phyloP scores from a whole-genome alignment of 108 stramenopile genomes.

The Cyclotella kingstonii region DNA sequence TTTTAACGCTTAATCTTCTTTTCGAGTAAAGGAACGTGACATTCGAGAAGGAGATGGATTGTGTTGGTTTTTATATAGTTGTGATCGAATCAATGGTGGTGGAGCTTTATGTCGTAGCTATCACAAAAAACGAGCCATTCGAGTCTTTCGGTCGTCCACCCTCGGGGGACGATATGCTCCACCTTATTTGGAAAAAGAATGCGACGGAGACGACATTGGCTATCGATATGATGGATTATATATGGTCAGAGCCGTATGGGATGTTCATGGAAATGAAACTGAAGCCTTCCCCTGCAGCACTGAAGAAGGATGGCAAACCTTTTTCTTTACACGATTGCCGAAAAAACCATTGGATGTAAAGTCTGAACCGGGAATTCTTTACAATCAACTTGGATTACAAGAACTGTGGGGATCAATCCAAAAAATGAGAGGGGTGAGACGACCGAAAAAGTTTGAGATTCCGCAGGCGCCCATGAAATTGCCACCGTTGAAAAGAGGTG shows the following conservation, averaged over 20 bases:
- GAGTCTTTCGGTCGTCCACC: constrained; percentile 47
- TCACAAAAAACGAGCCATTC: constrained; percentile 42
- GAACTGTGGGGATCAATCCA: constrained; percentile 48
- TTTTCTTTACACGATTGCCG: constrained; percentile 37
- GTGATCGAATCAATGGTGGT: constrained; percentile 45
- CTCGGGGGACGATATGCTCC: constrained; percentile 39
- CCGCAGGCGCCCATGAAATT: constrained; percentile 40
- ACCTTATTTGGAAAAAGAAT: constrained; percentile 35
- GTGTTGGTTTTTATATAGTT: constrained; percentile 39
- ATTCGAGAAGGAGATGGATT: constrained; percentile 48
- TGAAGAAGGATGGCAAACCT: constrained; percentile 45
- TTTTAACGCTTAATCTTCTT: neutral
- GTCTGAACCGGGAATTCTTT: constrained; percentile 36
- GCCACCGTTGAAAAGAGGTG: constrained; percentile 24
- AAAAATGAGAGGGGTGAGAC: constrained; percentile 40
- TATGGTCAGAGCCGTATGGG: constrained; percentile 48
- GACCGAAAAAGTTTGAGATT: constrained; percentile 46
- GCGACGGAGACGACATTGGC: constrained; percentile 42
- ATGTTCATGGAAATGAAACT: constrained; percentile 46
- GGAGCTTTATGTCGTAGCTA: constrained; percentile 43
- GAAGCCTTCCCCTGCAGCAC: constrained; percentile 29
- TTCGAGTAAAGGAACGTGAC: constrained; percentile 32
- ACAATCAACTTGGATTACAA: constrained; percentile 46
- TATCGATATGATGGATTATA: constrained; percentile 56
- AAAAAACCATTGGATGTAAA: constrained; percentile 45